phyloP scores from a whole-genome alignment of 1,284 basidiomycete species.

The Anthracocystis panici-leucophaei region DNA sequence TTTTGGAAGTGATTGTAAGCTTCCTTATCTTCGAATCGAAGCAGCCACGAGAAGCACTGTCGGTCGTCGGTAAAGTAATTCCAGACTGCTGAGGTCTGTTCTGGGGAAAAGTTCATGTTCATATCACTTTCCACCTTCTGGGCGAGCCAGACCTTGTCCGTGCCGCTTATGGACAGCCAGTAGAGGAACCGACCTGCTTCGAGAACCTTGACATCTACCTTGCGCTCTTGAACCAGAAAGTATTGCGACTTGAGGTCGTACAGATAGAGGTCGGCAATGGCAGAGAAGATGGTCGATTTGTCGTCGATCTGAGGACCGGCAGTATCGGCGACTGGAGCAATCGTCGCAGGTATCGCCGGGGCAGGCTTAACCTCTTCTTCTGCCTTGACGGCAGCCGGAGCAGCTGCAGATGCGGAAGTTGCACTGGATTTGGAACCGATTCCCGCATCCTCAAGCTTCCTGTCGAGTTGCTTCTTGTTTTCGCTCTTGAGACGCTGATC shows the following conservation, averaged over 20 bases:
- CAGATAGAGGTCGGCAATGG: constrained; percentile 74
- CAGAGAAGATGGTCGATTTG: constrained; percentile 38
- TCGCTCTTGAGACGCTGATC: constrained; percentile 34
- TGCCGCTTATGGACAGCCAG: constrained; percentile 75
- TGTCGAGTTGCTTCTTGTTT: constrained; percentile 27
- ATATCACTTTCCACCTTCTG: constrained; percentile 75
- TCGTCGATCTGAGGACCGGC: constrained; percentile 34
- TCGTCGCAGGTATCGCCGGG: constrained; percentile 20
- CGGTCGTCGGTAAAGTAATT: constrained; percentile 76
- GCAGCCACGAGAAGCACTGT: constrained; percentile 82
- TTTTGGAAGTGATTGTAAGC: constrained; percentile 78
- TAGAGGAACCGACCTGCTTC: constrained; percentile 73
- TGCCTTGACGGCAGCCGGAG: constrained; percentile 7
- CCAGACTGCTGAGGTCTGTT: constrained; percentile 81
- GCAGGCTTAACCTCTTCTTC: constrained; percentile 8
- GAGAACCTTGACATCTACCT: constrained; percentile 78
- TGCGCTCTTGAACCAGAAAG: constrained; percentile 80
- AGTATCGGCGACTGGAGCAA: constrained; percentile 41
- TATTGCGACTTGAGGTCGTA: constrained; percentile 80
- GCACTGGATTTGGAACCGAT: constrained; percentile 12
- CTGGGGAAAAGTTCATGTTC: constrained; percentile 65
- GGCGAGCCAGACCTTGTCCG: constrained; percentile 75
- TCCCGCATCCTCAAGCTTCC: constrained; percentile 37
- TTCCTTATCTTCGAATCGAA: constrained; percentile 78
- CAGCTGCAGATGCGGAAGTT: constrained; percentile 6